A percentile compares a stretch with the other conserved stretches of the same genome.
phyloP scores from a whole-genome alignment of 2,329 filamentous ascomycete species.

The Byssochlamys sp. region DNA sequence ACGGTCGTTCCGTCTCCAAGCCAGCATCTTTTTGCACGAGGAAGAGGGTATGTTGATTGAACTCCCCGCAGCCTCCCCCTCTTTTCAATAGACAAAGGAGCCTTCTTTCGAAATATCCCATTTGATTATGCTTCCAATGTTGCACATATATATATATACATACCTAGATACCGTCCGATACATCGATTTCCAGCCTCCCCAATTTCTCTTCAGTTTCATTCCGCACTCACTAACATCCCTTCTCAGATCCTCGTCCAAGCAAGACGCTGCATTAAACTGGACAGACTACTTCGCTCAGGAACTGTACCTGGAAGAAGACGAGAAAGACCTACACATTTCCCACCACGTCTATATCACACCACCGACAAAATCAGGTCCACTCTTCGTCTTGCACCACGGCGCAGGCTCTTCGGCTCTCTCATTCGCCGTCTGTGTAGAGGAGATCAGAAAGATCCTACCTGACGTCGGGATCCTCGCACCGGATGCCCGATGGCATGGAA shows the following conservation, averaged over 20 bases:
- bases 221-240: not conserved
- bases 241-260: conserved; percentile 26
- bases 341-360: conserved; percentile 86
- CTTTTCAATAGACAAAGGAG: not conserved
- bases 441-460: conserved; percentile 68
- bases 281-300: conserved; percentile 85
- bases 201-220: not conserved
- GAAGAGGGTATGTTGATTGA: conserved; percentile 49
- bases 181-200: not conserved
- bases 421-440: conserved; percentile 70
- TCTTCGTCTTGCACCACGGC: conserved; percentile 91
- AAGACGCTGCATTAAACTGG: conserved; percentile 64
- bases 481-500: conserved; percentile 81
- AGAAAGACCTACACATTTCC: conserved; percentile 40
- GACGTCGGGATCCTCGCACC: conserved; percentile 72
- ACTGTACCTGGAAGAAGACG: conserved; percentile 52
- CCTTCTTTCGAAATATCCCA: not conserved
- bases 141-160: not conserved
- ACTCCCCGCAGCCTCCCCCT: conserved; percentile 1
- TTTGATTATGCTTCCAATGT: not conserved
- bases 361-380: conserved; percentile 59
- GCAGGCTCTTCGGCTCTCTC: conserved; percentile 87
- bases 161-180: not conserved
- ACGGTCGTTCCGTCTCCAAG: conserved; percentile 76
- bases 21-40: conserved; percentile 62